These are phyloP conservation scores for Mortierella alpina DNA, from an alignment of 192 early-diverging fungal genomes.

Conservation along the genomic window DNA sequence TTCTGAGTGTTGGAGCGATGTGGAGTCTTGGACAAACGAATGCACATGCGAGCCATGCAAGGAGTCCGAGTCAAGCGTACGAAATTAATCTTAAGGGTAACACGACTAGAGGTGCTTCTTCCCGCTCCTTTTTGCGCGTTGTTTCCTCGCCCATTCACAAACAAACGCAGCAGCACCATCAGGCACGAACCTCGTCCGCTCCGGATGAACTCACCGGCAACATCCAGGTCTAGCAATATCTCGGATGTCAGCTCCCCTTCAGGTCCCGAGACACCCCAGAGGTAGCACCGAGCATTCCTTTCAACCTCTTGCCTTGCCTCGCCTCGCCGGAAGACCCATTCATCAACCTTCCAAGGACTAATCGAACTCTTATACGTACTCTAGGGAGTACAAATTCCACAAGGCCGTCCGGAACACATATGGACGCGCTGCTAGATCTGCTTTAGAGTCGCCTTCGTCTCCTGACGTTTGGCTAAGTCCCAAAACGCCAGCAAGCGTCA, in stretches of 20 bases:
- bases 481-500: background rate
- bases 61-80: too few species aligned
- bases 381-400: constrained; percentile 43
- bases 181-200: background rate
- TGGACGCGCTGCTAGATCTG: constrained; percentile 18
- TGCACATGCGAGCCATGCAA: background rate
- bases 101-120: too few species aligned
- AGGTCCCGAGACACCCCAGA: constrained; percentile 10
- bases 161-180: background rate
- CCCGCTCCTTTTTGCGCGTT: background rate
- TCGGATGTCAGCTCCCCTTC: constrained; percentile 3
- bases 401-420: constrained; percentile 31
- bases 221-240: constrained; percentile 2
- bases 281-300: background rate
- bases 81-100: too few species aligned
- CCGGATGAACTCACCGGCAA: constrained; percentile 20
- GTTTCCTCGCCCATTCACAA: background rate
- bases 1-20: background rate
- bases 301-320: background rate
- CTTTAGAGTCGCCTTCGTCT: constrained; percentile 6
- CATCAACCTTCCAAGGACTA: background rate
- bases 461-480: constrained; percentile 19
- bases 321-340: background rate
- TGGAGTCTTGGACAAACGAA: background rate
- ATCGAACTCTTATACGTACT: background rate